Percentiles rank a stretch among this genome's conserved stretches.
Conservation (phyloP, 805 yeast species). For the Candida stauntonica region DNA sequence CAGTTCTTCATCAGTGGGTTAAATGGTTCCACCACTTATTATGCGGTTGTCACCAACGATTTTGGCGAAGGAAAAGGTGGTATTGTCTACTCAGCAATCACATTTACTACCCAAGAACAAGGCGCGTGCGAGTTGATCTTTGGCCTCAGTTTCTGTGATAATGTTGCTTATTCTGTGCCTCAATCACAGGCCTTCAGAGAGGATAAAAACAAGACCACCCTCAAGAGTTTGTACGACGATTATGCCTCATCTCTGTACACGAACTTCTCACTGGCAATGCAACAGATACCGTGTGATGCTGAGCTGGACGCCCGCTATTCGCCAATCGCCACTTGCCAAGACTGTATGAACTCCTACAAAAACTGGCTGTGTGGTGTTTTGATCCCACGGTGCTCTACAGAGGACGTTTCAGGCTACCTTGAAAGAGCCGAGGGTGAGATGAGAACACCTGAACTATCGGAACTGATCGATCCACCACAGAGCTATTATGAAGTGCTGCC, state of each 20-base stretch:
- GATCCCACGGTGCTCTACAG: conserved; percentile 79
- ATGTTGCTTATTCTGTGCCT: conserved; percentile 89
- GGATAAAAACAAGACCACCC: conserved; percentile 28
- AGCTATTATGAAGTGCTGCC: conserved; percentile 80
- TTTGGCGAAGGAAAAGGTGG: conserved; percentile 50
- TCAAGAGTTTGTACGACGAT: conserved; percentile 55
- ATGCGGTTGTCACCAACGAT: conserved; percentile 58
- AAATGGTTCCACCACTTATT: conserved; percentile 55
- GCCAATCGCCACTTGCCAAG: conserved; percentile 65
- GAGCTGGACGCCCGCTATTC: conserved; percentile 65
- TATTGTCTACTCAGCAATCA: conserved; percentile 49
- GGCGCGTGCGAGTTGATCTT: conserved; percentile 70
- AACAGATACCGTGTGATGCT: conserved; percentile 71
- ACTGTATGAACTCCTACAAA: conserved; percentile 68
- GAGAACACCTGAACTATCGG: conserved; percentile 57
- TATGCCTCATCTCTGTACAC: conserved; percentile 51
- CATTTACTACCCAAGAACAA: conserved; percentile 50
- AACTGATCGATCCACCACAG: conserved; percentile 46
- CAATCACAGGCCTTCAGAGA: conserved; percentile 33
- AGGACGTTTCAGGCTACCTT: conserved; percentile 39
- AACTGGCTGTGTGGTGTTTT: conserved; percentile 88
- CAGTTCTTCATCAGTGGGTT: conserved; percentile 61
- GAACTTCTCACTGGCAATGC: conserved; percentile 72
- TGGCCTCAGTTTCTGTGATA: conserved; percentile 69
- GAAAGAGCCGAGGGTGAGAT: conserved; percentile 45